Base-by-base conservation (phyloP, 192 early-diverging fungal species). In the Funneliformis geosporum region DNA sequence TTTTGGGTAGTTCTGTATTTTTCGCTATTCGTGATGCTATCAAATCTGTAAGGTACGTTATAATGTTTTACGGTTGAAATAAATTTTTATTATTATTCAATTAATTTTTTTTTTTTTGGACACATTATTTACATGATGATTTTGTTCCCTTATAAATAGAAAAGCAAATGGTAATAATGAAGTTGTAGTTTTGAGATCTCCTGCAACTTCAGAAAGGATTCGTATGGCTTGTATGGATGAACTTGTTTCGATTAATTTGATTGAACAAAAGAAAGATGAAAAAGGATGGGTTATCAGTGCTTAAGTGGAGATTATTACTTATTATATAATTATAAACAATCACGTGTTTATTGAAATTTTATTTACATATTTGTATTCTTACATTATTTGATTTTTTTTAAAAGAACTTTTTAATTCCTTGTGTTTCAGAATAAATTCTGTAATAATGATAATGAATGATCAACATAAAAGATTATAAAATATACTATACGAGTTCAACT, bases 11-110 rank as follows among this genome's bases (percentile, higher is more conserved):
- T 0, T 88, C 91, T 4, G 93, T 94, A 5, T 91, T 92, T 64
- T 95, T 91, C 84, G 94, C 95, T 12, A 88, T 96, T 60, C 82
- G 92, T 0, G 90, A 96, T 44, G 95, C 95, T 0, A 86, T 96
- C 21, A 80, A 90, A 84, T 88, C 88, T 70, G 93, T 92, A n/a
- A 83, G 93, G 78, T 67, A 67, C 18, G 14, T 40, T 44, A n/a
- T 25, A 6, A 62, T 76, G 23, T 21, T 61, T 33, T 33, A 33
- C 2, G 33, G 33, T 33, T 33, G 33, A 33, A 33, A 33, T 61
- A 25, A 14, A 39, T 38, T 14, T 9, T 5, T 55, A n/a, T 28
- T 50, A 11, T 28, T 8, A 55, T 55, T 12, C 50, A 47, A 73
- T 73, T n/a, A 27, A 8, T 27, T 73, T 55, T 73, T n/a, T n/a